A percentile compares a stretch with the other conserved stretches of the same genome.
Conservation (phyloP, 305 asterid genomes). For the Ajuga reptans region DNA sequence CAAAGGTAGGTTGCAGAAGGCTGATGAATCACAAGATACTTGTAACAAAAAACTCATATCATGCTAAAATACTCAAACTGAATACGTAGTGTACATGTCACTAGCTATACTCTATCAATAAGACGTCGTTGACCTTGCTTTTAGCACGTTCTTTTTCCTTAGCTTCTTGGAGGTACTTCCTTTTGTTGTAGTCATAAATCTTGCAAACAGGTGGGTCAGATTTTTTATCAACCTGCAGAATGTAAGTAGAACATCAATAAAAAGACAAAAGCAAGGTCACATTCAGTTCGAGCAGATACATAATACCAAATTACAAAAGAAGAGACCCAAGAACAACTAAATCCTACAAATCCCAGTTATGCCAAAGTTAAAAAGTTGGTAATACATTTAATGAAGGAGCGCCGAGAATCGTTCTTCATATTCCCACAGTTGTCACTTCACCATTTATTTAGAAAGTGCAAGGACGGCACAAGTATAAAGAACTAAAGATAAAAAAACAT, state of each 20-base stretch:
- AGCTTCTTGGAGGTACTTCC: conserved; percentile 44
- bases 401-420: neutral
- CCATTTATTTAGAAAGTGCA: neutral
- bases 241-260: conserved; percentile 8
- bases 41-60: neutral
- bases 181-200: conserved; percentile 56
- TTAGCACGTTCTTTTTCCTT: conserved; percentile 66
- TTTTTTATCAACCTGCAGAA: conserved; percentile 51
- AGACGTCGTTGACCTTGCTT: conserved; percentile 43
- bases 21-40: conserved; percentile 1
- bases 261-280: conserved; percentile 18
- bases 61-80: neutral
- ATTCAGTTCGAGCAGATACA: neutral
- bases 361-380: neutral
- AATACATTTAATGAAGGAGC: neutral
- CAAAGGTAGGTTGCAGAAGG: neutral
- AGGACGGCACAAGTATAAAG: neutral
- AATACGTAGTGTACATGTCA: neutral
- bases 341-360: neutral
- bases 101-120: neutral
- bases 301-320: neutral
- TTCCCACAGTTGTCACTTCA: neutral
- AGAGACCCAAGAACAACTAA: neutral
- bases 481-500: neutral
- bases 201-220: conserved; percentile 78